A percentile compares a stretch with the other conserved stretches of the same genome.
These are phyloP conservation scores for Skeletonema grethae DNA, from an alignment of 108 stramenopile species.

Conservation along the genomic window DNA sequence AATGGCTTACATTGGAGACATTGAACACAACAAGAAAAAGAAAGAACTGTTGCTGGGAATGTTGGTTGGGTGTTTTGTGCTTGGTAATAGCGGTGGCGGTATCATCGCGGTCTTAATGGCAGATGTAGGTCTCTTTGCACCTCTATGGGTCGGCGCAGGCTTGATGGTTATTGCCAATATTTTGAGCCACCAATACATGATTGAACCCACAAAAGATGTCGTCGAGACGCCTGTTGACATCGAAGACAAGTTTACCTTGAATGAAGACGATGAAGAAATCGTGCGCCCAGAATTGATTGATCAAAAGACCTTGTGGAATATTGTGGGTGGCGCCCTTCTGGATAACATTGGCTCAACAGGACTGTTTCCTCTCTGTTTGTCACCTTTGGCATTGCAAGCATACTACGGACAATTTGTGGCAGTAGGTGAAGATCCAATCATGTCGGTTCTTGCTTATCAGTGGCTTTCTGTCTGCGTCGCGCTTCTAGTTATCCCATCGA, in stretches of 20 bases:
- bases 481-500: slow-evolving; percentile 47
- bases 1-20: slow-evolving; percentile 61
- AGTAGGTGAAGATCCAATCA: slow-evolving; percentile 42
- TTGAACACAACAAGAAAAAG: slow-evolving; percentile 33
- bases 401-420: slow-evolving; percentile 39
- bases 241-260: slow-evolving; percentile 2
- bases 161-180: slow-evolving; percentile 33
- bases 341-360: slow-evolving; percentile 63
- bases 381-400: slow-evolving; percentile 53
- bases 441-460: slow-evolving; percentile 47
- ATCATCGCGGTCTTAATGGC: slow-evolving; percentile 62
- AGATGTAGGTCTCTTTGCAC: slow-evolving; percentile 46
- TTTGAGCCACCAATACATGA: slow-evolving; percentile 22
- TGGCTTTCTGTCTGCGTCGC: slow-evolving; percentile 59
- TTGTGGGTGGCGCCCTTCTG: slow-evolving; percentile 47
- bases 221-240: not conserved
- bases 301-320: slow-evolving; percentile 46
- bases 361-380: slow-evolving; percentile 56
- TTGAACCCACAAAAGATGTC: slow-evolving; percentile 48
- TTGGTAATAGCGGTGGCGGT: slow-evolving; percentile 61
- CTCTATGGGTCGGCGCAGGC: slow-evolving; percentile 49
- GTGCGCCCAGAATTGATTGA: slow-evolving; percentile 47
- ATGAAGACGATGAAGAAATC: slow-evolving; percentile 31
- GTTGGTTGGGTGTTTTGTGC: slow-evolving; percentile 48
- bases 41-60: slow-evolving; percentile 49